Percentiles rank a stretch among this genome's conserved stretches.
Conservation (phyloP, 1,284 basidiomycete genomes). For the Cutaneotrichosporon sp. region DNA sequence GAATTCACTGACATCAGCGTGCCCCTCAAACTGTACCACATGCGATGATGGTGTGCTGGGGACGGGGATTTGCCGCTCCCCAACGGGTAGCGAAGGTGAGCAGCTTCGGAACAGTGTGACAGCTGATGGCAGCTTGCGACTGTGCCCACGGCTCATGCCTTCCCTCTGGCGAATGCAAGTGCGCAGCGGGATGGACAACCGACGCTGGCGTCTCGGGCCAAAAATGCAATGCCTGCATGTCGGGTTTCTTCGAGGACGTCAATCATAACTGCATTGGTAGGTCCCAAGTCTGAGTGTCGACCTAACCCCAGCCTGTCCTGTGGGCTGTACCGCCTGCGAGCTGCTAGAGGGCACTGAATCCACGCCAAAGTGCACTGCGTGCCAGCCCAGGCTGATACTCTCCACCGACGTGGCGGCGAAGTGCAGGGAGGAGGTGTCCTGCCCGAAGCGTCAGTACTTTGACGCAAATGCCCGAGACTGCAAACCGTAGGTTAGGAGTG, state of each 20-base stretch:
- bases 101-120: too few species aligned
- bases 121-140: slow-evolving; percentile 39
- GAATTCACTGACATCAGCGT: slow-evolving; percentile 24
- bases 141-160: slow-evolving; percentile 48
- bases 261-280: slow-evolving; percentile 43
- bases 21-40: slow-evolving; percentile 32
- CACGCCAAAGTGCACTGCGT: slow-evolving; percentile 29
- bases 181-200: slow-evolving; percentile 48
- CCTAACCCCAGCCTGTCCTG: slow-evolving; percentile 42
- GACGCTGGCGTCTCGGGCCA: slow-evolving; percentile 24
- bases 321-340: slow-evolving; percentile 41
- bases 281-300: slow-evolving; percentile 8
- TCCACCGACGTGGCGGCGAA: slow-evolving; percentile 31
- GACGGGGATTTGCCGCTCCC: slow-evolving; percentile 45
- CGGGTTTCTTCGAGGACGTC: slow-evolving; percentile 41
- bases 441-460: slow-evolving; percentile 38
- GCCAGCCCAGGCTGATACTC: slow-evolving; percentile 26
- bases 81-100: slow-evolving; percentile 9
- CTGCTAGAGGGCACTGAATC: slow-evolving; percentile 25
- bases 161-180: slow-evolving; percentile 36
- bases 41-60: slow-evolving; percentile 49
- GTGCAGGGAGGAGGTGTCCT: slow-evolving; percentile 30
- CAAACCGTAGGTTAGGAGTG: slow-evolving; percentile 24
- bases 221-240: slow-evolving; percentile 44
- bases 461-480: slow-evolving; percentile 29